phyloP scores from a whole-genome alignment of 768 basidiomycete species.

The Rhodotorula kratochvilovae region DNA sequence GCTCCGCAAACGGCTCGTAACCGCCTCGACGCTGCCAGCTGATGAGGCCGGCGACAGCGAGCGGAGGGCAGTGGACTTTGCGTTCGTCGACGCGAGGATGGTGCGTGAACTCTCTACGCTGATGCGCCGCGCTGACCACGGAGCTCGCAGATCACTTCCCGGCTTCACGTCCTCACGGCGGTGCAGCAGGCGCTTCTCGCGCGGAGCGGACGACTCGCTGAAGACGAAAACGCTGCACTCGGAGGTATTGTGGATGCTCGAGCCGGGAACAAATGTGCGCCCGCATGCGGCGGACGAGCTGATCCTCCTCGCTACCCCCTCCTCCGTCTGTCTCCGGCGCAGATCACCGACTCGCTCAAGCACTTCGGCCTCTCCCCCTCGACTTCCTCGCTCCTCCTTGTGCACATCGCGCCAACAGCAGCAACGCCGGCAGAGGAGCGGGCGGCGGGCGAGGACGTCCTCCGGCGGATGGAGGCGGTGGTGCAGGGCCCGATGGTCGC shows the following conservation, averaged over 20 bases:
- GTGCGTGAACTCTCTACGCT: constrained; percentile 51
- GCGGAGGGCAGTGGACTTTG: constrained; percentile 76
- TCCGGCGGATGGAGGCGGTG: constrained; percentile 54
- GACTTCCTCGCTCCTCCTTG: constrained; percentile 64
- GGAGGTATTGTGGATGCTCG: constrained; percentile 80
- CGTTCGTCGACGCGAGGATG: constrained; percentile 78
- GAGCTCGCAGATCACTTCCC: constrained; percentile 66
- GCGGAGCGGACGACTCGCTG: constrained; percentile 56
- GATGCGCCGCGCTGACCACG: not conserved
- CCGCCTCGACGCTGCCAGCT: constrained; percentile 61
- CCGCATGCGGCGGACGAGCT: not conserved
- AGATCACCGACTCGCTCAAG: constrained; percentile 85
- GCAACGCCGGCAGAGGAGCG: constrained; percentile 46
- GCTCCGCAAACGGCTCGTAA: constrained; percentile 64
- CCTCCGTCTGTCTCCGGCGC: not conserved
- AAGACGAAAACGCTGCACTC: constrained; percentile 85
- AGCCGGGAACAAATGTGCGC: constrained; percentile 77
- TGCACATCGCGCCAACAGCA: constrained; percentile 54
- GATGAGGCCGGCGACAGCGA: constrained; percentile 60
- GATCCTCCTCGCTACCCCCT: not conserved
- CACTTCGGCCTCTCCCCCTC: constrained; percentile 75
- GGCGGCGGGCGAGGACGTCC: constrained; percentile 48
- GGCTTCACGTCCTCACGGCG: constrained; percentile 74
- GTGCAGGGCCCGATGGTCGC: constrained; percentile 59
- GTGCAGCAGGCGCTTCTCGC: constrained; percentile 76